Evolutionary conservation across 805 yeast species (phyloP).

Genomic region (Cyberlindnera americana): DNA sequence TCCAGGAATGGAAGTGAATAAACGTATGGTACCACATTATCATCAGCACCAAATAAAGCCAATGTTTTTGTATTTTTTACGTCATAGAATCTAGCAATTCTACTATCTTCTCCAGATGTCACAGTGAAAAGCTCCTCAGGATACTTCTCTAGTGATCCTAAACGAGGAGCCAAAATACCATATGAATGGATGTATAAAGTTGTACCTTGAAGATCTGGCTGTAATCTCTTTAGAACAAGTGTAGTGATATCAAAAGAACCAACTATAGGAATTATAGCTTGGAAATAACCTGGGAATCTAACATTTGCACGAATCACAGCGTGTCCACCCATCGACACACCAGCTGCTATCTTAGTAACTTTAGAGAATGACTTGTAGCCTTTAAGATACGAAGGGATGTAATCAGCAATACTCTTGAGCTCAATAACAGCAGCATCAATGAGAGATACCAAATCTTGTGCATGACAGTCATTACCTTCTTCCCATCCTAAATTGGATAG

Average conservation of each 20-base stretch:
- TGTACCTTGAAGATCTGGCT: background rate
- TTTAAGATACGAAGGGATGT: slow-evolving; percentile 15
- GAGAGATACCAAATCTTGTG: slow-evolving; percentile 18
- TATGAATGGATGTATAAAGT: slow-evolving; percentile 9
- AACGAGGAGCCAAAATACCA: slow-evolving; percentile 1
- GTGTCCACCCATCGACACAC: slow-evolving; percentile 28
- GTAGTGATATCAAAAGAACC: slow-evolving; percentile 23
- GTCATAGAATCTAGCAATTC: slow-evolving; percentile 13
- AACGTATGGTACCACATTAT: slow-evolving; percentile 12
- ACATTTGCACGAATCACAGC: slow-evolving; percentile 16
- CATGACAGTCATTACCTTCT: slow-evolving; percentile 20
- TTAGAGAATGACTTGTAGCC: slow-evolving; percentile 1
- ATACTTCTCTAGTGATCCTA: background rate
- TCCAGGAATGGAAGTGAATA: slow-evolving; percentile 18
- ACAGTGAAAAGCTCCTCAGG: slow-evolving; percentile 13
- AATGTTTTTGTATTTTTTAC: slow-evolving; percentile 11
- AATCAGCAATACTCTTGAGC: slow-evolving; percentile 18
- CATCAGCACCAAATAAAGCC: slow-evolving; percentile 22
- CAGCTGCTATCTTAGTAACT: slow-evolving; percentile 12
- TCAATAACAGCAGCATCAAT: slow-evolving; percentile 22
- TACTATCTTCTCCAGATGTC: slow-evolving; percentile 16
- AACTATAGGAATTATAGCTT: slow-evolving; percentile 22
- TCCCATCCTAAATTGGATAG: slow-evolving; percentile 14
- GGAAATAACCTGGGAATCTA: slow-evolving; percentile 13
- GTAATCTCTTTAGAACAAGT: slow-evolving; percentile 17